Percentiles rank a stretch among this genome's conserved stretches.
Conservation (phyloP, 1,139 yeast species). For the Arxiozyma telluris region DNA sequence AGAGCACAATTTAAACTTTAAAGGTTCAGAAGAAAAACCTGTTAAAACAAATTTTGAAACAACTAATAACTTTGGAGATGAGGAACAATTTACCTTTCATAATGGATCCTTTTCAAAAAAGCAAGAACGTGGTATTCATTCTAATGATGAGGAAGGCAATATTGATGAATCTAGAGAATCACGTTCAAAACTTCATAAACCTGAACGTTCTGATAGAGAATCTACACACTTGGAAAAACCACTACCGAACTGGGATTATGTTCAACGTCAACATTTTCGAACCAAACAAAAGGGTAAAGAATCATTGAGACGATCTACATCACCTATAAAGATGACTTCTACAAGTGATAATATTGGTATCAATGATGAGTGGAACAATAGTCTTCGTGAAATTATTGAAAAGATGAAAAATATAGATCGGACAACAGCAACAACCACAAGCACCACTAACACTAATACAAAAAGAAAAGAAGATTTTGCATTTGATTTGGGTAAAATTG, state of each 20-base stretch:
- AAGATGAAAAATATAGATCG: conserved; percentile 8
- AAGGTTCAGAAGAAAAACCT: background rate
- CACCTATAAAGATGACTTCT: conserved; percentile 20
- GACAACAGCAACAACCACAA: background rate
- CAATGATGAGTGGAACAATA: conserved; percentile 16
- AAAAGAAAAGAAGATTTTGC: conserved; percentile 13
- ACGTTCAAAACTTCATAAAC: conserved; percentile 1
- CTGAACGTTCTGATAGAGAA: background rate
- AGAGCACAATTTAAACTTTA: background rate
- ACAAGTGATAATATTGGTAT: conserved; percentile 5
- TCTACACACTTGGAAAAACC: background rate
- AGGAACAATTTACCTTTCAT: background rate
- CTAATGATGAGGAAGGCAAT: background rate
- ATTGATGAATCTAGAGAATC: background rate
- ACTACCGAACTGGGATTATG: conserved; percentile 1
- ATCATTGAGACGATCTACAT: conserved; percentile 16
- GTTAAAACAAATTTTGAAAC: background rate
- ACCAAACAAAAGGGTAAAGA: conserved; percentile 16
- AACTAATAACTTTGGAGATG: too few relatives aligned
- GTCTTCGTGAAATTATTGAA: conserved; percentile 16
- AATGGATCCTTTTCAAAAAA: background rate
- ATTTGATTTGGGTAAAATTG: conserved; percentile 22
- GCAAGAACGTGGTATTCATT: background rate
- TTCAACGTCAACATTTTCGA: conserved; percentile 18
- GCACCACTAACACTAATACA: conserved; percentile 5